These are phyloP conservation scores for sweet orange (Citrus sinensis) DNA, from an alignment of 345 rosid genomes.

Conservation along the genomic window DNA sequence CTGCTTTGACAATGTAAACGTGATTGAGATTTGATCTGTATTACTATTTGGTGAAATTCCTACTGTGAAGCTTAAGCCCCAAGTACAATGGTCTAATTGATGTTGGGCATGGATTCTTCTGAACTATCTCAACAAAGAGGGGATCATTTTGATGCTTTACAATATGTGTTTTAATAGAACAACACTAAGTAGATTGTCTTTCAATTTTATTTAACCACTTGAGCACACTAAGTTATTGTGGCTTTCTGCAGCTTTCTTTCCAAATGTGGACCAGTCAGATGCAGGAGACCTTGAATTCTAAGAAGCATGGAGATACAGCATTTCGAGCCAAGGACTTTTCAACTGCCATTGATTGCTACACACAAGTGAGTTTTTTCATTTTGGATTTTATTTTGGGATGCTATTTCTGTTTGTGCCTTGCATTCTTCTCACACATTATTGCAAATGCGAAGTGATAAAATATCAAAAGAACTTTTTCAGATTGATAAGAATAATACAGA, in stretches of 20 bases:
- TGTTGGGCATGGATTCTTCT: not conserved
- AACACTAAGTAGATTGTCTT: not conserved
- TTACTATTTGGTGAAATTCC: not conserved
- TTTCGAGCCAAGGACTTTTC: constrained; percentile 84
- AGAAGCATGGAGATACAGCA: constrained; percentile 89
- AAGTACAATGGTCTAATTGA: not conserved
- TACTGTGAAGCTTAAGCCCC: not conserved
- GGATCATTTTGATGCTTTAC: not conserved
- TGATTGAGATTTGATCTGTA: not conserved
- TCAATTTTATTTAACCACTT: not conserved
- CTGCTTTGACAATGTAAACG: not conserved
- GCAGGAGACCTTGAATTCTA: constrained; percentile 88
- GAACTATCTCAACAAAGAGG: not conserved
- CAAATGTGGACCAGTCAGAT: constrained; percentile 97
- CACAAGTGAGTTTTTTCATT: constrained; percentile 47
- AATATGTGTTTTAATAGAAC: not conserved
- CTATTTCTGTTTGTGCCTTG: not conserved
- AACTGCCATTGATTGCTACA: constrained; percentile 71
- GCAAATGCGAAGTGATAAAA: not conserved
- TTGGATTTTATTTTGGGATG: not conserved
- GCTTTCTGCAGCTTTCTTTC: constrained; percentile 68
- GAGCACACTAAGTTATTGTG: not conserved
- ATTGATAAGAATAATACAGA: not conserved
- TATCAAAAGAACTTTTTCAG: not conserved
- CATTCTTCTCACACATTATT: not conserved